Evolutionary conservation across 139 green algal genomes (phyloP).

Genomic region (Tetradesmus lagerheimii): DNA sequence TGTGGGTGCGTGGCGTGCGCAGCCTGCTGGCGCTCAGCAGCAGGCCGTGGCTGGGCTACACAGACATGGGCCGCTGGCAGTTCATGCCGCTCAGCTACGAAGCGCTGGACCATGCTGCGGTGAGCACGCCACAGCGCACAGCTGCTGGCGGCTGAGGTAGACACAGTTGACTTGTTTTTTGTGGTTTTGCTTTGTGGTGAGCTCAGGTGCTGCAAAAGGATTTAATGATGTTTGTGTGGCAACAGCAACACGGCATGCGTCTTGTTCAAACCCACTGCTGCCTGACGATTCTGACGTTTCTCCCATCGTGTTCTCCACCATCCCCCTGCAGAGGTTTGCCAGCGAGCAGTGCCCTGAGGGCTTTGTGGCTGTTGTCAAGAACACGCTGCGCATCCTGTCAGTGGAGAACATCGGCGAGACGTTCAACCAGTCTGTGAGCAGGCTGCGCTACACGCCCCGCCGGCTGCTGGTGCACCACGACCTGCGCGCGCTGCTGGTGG

Average conservation of each 20-base stretch:
- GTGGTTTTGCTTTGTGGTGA: too few relatives aligned
- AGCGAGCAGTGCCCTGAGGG: conserved; percentile 97
- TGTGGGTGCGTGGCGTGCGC: conserved; percentile 73
- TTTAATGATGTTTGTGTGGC: too few relatives aligned
- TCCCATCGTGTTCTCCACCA: neutral
- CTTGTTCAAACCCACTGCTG: too few relatives aligned
- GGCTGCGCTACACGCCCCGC: conserved; percentile 96
- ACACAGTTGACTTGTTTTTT: too few relatives aligned
- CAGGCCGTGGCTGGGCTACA: conserved; percentile 96
- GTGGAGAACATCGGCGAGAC: conserved; percentile 94
- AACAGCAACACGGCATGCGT: too few relatives aligned
- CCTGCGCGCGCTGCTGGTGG: conserved; percentile 69
- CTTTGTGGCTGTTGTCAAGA: conserved; percentile 92
- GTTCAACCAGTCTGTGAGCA: conserved; percentile 89
- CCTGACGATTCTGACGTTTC: too few relatives aligned
- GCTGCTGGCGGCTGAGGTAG: too few relatives aligned
- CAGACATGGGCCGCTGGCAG: conserved; percentile 88
- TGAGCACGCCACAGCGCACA: conserved; percentile 29
- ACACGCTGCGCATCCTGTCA: conserved; percentile 90
- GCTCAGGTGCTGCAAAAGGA: too few relatives aligned
- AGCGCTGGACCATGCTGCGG: conserved; percentile 83
- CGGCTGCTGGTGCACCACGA: conserved; percentile 88
- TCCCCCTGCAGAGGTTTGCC: conserved; percentile 79
- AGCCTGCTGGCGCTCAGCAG: conserved; percentile 95
- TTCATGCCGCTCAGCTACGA: conserved; percentile 95